phyloP scores from a whole-genome alignment of 2,329 filamentous ascomycete genomes.

The Colletotrichum scovillei region DNA sequence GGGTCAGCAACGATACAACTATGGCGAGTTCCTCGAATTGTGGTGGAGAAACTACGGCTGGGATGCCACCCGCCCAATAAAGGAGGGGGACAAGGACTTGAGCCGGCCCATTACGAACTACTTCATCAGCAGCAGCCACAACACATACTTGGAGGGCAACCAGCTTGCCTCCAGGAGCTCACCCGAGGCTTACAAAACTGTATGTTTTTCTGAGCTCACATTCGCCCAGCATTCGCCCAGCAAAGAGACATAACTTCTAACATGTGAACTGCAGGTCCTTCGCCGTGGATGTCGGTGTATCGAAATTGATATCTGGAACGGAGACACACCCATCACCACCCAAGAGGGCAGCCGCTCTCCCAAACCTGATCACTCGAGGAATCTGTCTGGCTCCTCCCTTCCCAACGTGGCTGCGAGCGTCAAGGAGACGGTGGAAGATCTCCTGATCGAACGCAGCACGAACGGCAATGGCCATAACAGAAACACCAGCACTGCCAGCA shows the following conservation, averaged over 20 bases:
- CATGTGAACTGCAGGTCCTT: conserved; percentile 66
- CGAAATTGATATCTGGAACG: conserved; percentile 96
- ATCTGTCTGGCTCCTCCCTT: conserved; percentile 58
- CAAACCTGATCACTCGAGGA: conserved; percentile 56
- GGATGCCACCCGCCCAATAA: conserved; percentile 56
- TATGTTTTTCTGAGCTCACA: conserved; percentile 52
- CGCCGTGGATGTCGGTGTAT: conserved; percentile 86
- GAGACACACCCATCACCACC: conserved; percentile 57
- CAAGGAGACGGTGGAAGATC: conserved; percentile 47
- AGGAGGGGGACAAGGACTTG: conserved; percentile 63
- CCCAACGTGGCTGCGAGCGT: conserved; percentile 57
- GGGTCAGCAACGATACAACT: conserved; percentile 55
- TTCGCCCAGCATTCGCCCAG: background rate
- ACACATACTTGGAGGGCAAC: conserved; percentile 90
- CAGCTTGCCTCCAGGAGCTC: conserved; percentile 84
- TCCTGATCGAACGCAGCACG: conserved; percentile 37
- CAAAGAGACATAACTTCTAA: background rate
- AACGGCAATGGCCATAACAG: conserved; percentile 47
- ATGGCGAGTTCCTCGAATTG: conserved; percentile 62
- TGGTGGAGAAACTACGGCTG: conserved; percentile 58
- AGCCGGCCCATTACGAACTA: conserved; percentile 84
- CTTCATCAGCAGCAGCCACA: conserved; percentile 95
- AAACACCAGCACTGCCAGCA: conserved; percentile 52
- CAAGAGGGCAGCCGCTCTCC: conserved; percentile 49
- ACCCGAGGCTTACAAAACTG: conserved; percentile 81